phyloP scores from a whole-genome alignment of 495 filamentous ascomycete species.

The Xylaria acuta region DNA sequence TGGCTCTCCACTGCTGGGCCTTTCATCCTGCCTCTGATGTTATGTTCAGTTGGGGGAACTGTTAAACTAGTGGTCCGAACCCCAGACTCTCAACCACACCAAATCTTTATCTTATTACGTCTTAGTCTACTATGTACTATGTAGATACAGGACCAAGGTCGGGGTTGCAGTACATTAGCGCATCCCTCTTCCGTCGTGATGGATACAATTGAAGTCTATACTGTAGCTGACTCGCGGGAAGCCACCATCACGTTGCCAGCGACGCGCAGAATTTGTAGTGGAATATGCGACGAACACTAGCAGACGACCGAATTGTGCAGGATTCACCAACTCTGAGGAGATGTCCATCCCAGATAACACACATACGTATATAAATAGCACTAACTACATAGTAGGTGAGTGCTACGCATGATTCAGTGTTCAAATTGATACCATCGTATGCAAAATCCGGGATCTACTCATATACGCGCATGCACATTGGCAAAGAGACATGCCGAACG shows the following conservation, averaged over 20 bases:
- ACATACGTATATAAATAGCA: neutral
- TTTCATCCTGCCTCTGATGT: neutral
- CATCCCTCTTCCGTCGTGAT: conserved; percentile 23
- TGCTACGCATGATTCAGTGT: neutral
- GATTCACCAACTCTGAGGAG: neutral
- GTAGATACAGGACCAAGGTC: conserved; percentile 5
- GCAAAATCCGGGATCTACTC: conserved; percentile 1
- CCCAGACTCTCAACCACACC: conserved; percentile 6
- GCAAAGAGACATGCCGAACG: neutral
- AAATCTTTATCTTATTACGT: conserved; percentile 20
- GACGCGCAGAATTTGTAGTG: neutral
- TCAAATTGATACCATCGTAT: neutral
- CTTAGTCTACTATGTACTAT: too few species aligned
- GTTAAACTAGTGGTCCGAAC: conserved; percentile 4
- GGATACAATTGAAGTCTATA: conserved; percentile 13
- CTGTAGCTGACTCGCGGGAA: conserved; percentile 16
- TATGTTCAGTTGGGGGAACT: conserved; percentile 7
- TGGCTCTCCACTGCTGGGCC: conserved; percentile 17
- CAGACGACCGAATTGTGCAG: conserved; percentile 4
- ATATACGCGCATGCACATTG: conserved; percentile 1
- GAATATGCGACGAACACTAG: neutral
- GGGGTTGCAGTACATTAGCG: conserved; percentile 28
- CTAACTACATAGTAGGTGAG: neutral
- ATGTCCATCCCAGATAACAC: neutral
- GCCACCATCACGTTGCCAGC: conserved; percentile 9